phyloP scores from a whole-genome alignment of 345 rosid species.

The Murraya koenigii region DNA sequence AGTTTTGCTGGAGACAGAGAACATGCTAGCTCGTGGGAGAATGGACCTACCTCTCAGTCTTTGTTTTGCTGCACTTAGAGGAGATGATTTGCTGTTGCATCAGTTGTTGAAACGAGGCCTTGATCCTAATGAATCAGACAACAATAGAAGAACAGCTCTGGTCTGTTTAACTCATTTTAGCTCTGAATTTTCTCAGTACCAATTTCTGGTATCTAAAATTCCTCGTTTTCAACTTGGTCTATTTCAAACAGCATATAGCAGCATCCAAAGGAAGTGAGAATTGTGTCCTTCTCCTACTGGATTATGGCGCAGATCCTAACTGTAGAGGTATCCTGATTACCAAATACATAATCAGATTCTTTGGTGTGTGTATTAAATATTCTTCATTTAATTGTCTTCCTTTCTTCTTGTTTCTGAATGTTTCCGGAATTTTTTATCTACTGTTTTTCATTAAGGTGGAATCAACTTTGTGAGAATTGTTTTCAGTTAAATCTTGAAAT shows the following conservation, averaged over 20 bases:
- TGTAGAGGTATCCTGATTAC: slow-evolving; percentile 50
- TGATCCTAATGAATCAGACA: slow-evolving; percentile 85
- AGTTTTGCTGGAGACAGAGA: slow-evolving; percentile 64
- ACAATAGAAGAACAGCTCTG: slow-evolving; percentile 70
- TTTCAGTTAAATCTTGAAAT: too few species aligned
- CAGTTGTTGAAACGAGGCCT: slow-evolving; percentile 74
- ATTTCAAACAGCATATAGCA: slow-evolving; percentile 65
- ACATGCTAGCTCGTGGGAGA: slow-evolving; percentile 74
- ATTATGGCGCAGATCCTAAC: slow-evolving; percentile 64
- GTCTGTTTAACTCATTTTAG: slow-evolving; percentile 32
- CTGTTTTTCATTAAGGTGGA: too few species aligned
- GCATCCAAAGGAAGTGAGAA: slow-evolving; percentile 73
- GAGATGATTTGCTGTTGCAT: slow-evolving; percentile 70
- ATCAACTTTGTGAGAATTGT: too few species aligned
- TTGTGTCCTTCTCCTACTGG: slow-evolving; percentile 71
- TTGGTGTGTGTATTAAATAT: background rate
- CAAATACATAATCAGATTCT: background rate
- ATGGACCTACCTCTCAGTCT: slow-evolving; percentile 78
- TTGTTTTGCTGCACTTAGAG: slow-evolving; percentile 74
- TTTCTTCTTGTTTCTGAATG: background rate
- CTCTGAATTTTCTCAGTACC: background rate
- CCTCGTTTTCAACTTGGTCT: background rate
- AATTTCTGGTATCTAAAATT: background rate
- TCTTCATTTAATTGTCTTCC: background rate
- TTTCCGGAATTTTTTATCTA: too few species aligned